A percentile compares a stretch with the other conserved stretches of the same genome.
Evolutionary conservation across 352 stramenopile species (phyloP).

Genomic region (Phytopythium vexans): DNA sequence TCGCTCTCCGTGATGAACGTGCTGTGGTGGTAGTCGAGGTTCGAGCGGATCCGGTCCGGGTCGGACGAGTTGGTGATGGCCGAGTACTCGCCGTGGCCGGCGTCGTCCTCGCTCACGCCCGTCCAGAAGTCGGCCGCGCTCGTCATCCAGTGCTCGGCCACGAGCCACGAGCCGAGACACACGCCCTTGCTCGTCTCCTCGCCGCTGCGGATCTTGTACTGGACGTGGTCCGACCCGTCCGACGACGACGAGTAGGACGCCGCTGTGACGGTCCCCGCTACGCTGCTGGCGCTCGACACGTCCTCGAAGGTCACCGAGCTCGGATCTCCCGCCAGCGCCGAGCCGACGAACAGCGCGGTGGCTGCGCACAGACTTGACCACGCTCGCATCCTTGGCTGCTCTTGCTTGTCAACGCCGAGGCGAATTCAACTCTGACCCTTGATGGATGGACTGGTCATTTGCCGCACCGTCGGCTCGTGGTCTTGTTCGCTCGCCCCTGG

Average conservation of each 20-base stretch:
- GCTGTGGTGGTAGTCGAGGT: constrained; percentile 51
- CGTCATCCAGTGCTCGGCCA: constrained; percentile 83
- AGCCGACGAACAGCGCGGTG: no score
- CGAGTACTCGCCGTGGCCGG: constrained; percentile 50
- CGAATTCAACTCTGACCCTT: no score
- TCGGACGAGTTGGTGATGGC: constrained; percentile 43
- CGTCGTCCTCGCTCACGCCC: constrained; percentile 30
- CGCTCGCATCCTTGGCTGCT: no score
- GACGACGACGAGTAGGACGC: constrained; percentile 4
- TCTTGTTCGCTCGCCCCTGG: no score
- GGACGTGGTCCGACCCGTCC: constrained; percentile 29
- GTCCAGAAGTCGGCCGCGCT: constrained; percentile 51
- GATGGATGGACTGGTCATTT: no score
- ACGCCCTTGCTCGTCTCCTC: constrained; percentile 48
- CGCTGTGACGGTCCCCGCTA: neutral
- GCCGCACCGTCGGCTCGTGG: no score
- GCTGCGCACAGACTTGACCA: no score
- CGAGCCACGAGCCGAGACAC: constrained; percentile 77
- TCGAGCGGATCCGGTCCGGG: constrained; percentile 28
- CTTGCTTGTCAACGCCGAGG: no score
- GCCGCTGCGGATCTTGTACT: constrained; percentile 56
- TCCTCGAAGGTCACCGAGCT: no score
- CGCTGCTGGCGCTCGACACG: neutral
- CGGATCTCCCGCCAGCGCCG: no score
- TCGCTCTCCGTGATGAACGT: constrained; percentile 71